phyloP scores from a whole-genome alignment of 139 green algal species.

The Picochlorum sp. region DNA sequence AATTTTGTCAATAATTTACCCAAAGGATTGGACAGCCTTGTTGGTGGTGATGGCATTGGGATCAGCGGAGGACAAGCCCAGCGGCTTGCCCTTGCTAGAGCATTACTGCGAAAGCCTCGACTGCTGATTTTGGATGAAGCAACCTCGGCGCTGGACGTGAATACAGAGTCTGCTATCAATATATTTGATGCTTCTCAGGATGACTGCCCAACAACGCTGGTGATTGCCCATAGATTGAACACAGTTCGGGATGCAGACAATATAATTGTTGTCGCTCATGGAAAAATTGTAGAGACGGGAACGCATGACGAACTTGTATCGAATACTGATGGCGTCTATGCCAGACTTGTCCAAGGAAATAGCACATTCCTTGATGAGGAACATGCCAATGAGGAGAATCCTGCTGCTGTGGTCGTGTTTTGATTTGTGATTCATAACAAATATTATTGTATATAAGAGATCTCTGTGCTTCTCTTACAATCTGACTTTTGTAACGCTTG shows the following conservation, averaged over 20 bases:
- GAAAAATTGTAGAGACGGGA: slow-evolving; percentile 20
- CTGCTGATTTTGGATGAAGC: slow-evolving; percentile 63
- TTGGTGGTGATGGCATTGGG: slow-evolving; percentile 22
- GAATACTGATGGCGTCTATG: slow-evolving; percentile 10
- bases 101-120: slow-evolving; percentile 41
- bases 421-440: too few relatives aligned
- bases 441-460: too few relatives aligned
- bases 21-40: slow-evolving; percentile 30
- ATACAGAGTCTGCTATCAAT: slow-evolving; percentile 12
- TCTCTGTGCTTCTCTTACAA: too few relatives aligned
- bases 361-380: not conserved
- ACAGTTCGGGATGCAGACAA: slow-evolving; percentile 21
- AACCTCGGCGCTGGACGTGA: slow-evolving; percentile 53
- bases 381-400: not conserved
- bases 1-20: slow-evolving; percentile 42
- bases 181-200: slow-evolving; percentile 4
- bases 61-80: slow-evolving; percentile 54
- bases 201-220: slow-evolving; percentile 9
- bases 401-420: not conserved
- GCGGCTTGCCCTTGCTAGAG: slow-evolving; percentile 62
- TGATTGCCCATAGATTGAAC: slow-evolving; percentile 38
- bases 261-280: slow-evolving; percentile 22
- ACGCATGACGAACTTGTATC: slow-evolving; percentile 6
- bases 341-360: not conserved
- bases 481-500: too few relatives aligned